These are phyloP conservation scores for Phlebiopsis flavidoalba DNA, from an alignment of 768 basidiomycete genomes.

Conservation along the genomic window DNA sequence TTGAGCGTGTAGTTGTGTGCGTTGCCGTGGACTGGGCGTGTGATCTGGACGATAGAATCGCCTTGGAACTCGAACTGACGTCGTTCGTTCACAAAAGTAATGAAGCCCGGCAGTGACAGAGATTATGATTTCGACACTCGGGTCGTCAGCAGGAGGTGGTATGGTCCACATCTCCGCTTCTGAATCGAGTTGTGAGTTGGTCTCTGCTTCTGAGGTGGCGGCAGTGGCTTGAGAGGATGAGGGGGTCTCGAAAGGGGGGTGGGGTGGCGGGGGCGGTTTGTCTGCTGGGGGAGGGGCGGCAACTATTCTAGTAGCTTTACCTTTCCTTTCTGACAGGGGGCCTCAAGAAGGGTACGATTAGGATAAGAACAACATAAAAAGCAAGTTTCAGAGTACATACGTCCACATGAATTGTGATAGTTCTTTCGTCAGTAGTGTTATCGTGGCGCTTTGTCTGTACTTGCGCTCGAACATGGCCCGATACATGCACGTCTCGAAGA, in stretches of 20 bases:
- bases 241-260: neutral
- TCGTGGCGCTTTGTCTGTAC: constrained; percentile 67
- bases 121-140: constrained; percentile 18
- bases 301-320: neutral
- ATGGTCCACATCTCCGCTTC: neutral
- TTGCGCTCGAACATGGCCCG: constrained; percentile 97
- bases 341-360: constrained; percentile 12
- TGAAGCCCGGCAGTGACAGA: constrained; percentile 53
- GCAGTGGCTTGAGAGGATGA: constrained; percentile 12
- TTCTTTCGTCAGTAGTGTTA: constrained; percentile 51
- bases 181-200: constrained; percentile 6
- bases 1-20: constrained; percentile 56
- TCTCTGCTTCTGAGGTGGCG: constrained; percentile 2
- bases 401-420: constrained; percentile 79
- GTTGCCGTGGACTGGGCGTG: constrained; percentile 34
- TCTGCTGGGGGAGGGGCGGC: neutral
- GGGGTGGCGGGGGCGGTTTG: neutral
- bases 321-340: constrained; percentile 17
- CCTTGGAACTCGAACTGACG: constrained; percentile 50
- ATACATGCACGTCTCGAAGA: constrained; percentile 93
- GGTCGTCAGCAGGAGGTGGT: neutral
- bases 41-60: constrained; percentile 49
- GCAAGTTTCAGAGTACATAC: constrained; percentile 39
- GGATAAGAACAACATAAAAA: neutral
- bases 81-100: constrained; percentile 49